A percentile compares a stretch with the other conserved stretches of the same genome.
Evolutionary conservation across 2,329 filamentous ascomycete species (phyloP).

Genomic region (Hawksworthiomyces lignivorus): DNA sequence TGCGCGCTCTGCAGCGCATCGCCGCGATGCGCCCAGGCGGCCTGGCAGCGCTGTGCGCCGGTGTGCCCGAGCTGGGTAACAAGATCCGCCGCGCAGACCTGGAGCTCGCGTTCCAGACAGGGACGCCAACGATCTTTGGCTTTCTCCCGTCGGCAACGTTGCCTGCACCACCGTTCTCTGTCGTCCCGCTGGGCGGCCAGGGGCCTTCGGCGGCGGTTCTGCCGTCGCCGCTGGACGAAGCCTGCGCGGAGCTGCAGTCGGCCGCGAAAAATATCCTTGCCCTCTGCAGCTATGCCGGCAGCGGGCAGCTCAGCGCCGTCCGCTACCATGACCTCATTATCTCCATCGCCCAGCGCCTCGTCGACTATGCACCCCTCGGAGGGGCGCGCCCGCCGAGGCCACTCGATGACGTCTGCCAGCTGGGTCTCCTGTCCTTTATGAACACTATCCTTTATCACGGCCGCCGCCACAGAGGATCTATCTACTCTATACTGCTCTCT

Average conservation of each 20-base stretch:
- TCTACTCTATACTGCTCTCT: not conserved
- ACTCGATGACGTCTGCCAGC: conserved; percentile 1
- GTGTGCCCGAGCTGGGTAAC: conserved; percentile 1
- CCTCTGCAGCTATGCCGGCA: conserved; percentile 1
- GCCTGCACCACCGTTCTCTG: not conserved
- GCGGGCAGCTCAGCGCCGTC: not conserved
- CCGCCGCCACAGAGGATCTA: not conserved
- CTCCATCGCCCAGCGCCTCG: conserved; percentile 5
- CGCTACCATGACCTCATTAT: not conserved
- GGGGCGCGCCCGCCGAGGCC: not conserved
- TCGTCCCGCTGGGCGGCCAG: not conserved
- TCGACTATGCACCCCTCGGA: conserved; percentile 1
- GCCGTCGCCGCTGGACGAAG: not conserved
- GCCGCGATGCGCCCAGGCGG: not conserved
- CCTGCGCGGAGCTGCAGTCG: not conserved
- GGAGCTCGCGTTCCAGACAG: not conserved
- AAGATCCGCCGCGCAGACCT: not conserved
- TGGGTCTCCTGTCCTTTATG: conserved; percentile 1
- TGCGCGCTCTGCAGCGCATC: not conserved
- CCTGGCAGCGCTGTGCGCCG: not conserved
- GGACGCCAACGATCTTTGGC: conserved; percentile 1
- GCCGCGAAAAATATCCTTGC: not conserved
- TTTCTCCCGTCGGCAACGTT: not conserved
- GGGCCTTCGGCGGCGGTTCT: not conserved
- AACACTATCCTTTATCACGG: not conserved